phyloP scores from a whole-genome alignment of 1,284 basidiomycete species.

The Rhodotorula mucilaginosa region DNA sequence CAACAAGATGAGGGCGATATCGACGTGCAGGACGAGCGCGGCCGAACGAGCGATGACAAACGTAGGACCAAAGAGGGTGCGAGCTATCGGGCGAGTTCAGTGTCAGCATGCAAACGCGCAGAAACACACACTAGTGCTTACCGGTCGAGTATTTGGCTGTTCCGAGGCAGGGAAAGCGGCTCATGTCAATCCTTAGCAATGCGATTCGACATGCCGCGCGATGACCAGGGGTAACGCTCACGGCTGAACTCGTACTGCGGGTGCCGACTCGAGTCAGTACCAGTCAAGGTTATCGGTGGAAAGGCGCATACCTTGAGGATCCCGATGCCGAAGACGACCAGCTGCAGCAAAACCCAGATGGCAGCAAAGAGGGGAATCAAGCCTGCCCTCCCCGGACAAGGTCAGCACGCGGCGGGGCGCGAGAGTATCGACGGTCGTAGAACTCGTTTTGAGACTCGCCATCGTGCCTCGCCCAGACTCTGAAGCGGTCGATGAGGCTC shows the following conservation, averaged over 20 bases:
- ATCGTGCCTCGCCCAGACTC: slow-evolving; percentile 86
- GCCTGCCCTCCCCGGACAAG: not conserved
- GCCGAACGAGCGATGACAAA: slow-evolving; percentile 75
- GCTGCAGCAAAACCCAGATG: slow-evolving; percentile 66
- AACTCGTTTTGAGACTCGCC: slow-evolving; percentile 47
- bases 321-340: slow-evolving; percentile 69
- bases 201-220: no score
- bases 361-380: not conserved
- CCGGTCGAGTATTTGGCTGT: slow-evolving; percentile 43
- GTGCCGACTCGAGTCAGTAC: not conserved
- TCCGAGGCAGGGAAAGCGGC: not conserved
- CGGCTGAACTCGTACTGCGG: slow-evolving; percentile 56
- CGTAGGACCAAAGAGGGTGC: slow-evolving; percentile 60
- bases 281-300: fast-evolving
- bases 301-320: slow-evolving; percentile 56
- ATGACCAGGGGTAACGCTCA: not conserved
- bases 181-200: not conserved
- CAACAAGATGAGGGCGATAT: slow-evolving; percentile 83
- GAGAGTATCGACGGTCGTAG: not conserved
- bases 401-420: not conserved
- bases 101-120: not conserved
- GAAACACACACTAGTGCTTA: slow-evolving; percentile 45
- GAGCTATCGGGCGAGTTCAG: slow-evolving; percentile 51
- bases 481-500: slow-evolving; percentile 54
- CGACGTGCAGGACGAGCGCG: slow-evolving; percentile 79